These are phyloP conservation scores for Bifiguratus adelaidae DNA, from an alignment of 192 early-diverging fungal species.

Conservation along the genomic window DNA sequence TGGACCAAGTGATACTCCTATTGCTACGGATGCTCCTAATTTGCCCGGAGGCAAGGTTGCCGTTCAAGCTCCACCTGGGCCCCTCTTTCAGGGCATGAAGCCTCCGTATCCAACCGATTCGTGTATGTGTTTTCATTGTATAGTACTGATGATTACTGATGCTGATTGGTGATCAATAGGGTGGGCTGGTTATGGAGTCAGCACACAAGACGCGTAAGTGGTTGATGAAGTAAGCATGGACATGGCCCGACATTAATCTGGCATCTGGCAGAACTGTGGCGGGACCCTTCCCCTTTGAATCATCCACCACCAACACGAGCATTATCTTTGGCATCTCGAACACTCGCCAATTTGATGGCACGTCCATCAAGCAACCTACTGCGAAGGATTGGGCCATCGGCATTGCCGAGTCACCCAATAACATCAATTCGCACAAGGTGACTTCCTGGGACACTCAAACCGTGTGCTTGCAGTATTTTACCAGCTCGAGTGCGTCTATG, in stretches of 20 bases:
- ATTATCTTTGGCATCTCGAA: slow-evolving; percentile 2
- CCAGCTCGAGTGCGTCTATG: slow-evolving; percentile 12
- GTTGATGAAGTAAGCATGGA: not conserved
- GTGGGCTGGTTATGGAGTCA: slow-evolving; percentile 4
- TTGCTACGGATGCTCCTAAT: slow-evolving; percentile 1
- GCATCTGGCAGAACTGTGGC: not conserved
- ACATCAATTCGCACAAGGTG: not conserved
- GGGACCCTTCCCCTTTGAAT: slow-evolving; percentile 3
- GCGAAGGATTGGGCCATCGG: slow-evolving; percentile 1
- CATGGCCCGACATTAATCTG: not conserved
- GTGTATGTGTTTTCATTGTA: not conserved
- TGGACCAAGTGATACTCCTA: slow-evolving; percentile 2
- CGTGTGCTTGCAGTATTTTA: slow-evolving; percentile 3
- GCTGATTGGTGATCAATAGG: not conserved
- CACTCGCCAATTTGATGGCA: slow-evolving; percentile 2
- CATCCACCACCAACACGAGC: not conserved
- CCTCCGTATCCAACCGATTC: slow-evolving; percentile 3
- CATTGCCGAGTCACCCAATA: not conserved
- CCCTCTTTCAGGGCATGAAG: not conserved
- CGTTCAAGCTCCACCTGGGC: not conserved
- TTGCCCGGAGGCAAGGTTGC: slow-evolving; percentile 2
- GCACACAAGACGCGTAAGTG: slow-evolving; percentile 4
- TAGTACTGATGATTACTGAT: not conserved
- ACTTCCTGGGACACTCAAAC: slow-evolving; percentile 6
- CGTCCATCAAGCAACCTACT: slow-evolving; percentile 2